These are phyloP conservation scores for Boletus rubropictus DNA, from an alignment of 768 basidiomycete genomes.

Conservation along the genomic window DNA sequence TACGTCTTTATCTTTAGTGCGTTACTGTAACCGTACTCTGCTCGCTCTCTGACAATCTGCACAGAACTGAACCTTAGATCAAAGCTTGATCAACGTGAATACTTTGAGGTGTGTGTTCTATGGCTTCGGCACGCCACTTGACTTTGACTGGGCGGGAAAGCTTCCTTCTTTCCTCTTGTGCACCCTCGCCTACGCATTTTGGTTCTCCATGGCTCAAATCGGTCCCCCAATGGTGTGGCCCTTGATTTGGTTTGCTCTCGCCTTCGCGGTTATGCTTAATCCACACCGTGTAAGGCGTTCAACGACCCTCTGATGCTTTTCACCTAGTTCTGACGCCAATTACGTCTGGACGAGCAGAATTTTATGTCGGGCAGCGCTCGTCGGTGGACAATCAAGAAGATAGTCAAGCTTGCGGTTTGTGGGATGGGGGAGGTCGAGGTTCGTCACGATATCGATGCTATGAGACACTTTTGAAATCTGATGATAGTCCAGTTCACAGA, in stretches of 20 bases:
- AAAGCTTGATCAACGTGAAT: conserved; percentile 73
- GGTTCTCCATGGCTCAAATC: conserved; percentile 70
- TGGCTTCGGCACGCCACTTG: not conserved
- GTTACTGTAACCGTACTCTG: conserved; percentile 9
- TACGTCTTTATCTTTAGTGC: conserved; percentile 89
- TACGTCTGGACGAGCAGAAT: conserved; percentile 42
- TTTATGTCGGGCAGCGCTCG: conserved; percentile 35
- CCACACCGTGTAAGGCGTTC: conserved; percentile 58
- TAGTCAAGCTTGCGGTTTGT: conserved; percentile 59
- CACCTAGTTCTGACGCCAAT: not conserved
- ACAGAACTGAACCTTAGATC: conserved; percentile 66
- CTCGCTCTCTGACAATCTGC: conserved; percentile 4
- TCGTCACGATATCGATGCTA: conserved; percentile 3
- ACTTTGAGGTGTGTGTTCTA: conserved; percentile 48
- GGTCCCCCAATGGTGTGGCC: conserved; percentile 76
- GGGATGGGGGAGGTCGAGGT: conserved; percentile 77
- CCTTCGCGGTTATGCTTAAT: conserved; percentile 56
- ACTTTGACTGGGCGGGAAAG: conserved; percentile 34
- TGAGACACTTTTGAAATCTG: conserved; percentile 1
- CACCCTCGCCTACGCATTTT: conserved; percentile 73
- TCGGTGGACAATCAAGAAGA: conserved; percentile 72
- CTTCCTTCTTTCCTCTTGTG: conserved; percentile 76
- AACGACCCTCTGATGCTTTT: not conserved
- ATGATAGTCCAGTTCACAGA: conserved; percentile 56
- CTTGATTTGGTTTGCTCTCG: conserved; percentile 70